phyloP scores from a whole-genome alignment of 1,139 yeast species.

The Diutina sp. region DNA sequence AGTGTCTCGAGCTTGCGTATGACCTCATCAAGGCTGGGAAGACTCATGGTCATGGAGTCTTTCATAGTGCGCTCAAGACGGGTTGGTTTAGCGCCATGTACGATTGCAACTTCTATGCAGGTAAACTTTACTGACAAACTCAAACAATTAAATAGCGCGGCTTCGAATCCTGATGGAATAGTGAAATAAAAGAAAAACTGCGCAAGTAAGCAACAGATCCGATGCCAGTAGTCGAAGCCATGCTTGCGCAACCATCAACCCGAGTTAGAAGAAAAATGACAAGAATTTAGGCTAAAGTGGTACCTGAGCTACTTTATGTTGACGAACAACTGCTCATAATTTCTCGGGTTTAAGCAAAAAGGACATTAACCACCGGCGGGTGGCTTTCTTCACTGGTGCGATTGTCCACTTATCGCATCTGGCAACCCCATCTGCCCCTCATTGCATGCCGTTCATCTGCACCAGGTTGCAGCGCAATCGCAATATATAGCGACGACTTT shows the following conservation, averaged over 20 bases:
- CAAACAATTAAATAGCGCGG: background rate
- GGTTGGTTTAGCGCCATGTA: background rate
- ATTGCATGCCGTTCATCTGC: background rate
- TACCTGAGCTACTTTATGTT: too few relatives aligned
- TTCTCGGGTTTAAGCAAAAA: background rate
- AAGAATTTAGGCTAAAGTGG: too few relatives aligned
- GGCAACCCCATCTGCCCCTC: background rate
- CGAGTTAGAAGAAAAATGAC: too few relatives aligned
- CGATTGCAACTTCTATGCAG: background rate
- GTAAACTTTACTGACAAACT: background rate
- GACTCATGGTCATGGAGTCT: background rate
- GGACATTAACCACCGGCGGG: background rate
- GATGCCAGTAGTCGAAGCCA: too few relatives aligned
- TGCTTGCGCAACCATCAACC: too few relatives aligned
- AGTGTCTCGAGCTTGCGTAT: background rate
- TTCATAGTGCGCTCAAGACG: background rate
- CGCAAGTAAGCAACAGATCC: background rate
- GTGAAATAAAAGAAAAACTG: background rate
- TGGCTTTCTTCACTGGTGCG: background rate
- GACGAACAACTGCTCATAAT: background rate
- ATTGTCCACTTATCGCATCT: background rate
- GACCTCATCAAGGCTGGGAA: background rate
- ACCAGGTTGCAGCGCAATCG: background rate
- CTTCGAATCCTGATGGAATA: background rate
- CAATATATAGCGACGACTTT: background rate